Percentiles rank a stretch among this genome's conserved stretches.
phyloP scores from a whole-genome alignment of 306 rosid genomes.

The Ziziphus jujuba region DNA sequence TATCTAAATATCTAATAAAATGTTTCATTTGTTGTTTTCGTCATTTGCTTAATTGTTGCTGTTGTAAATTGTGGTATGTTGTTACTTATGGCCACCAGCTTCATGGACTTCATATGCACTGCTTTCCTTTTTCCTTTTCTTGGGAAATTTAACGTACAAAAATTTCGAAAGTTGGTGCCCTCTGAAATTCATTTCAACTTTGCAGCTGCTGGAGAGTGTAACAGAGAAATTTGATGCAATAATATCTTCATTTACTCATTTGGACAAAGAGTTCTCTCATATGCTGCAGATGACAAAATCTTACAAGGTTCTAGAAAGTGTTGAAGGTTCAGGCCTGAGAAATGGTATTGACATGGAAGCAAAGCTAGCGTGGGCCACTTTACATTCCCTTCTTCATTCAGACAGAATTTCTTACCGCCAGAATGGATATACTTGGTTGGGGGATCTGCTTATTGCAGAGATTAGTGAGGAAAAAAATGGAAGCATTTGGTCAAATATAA shows the following conservation, averaged over 20 bases:
- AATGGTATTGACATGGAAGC: constrained; percentile 69
- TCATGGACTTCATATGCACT: not conserved
- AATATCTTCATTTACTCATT: constrained; percentile 79
- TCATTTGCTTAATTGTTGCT: constrained; percentile 8
- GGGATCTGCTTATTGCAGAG: constrained; percentile 92
- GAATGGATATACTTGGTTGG: constrained; percentile 90
- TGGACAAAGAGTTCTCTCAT: constrained; percentile 82
- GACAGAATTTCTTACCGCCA: constrained; percentile 79
- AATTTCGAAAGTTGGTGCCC: constrained; percentile 10
- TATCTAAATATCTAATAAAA: constrained; percentile 2
- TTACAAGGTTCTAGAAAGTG: constrained; percentile 64
- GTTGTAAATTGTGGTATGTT: not conserved
- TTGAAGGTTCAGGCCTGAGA: constrained; percentile 53
- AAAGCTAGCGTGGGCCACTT: constrained; percentile 78
- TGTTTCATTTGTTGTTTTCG: not conserved
- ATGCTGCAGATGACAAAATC: constrained; percentile 84
- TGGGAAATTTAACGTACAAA: not conserved
- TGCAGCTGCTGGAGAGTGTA: constrained; percentile 81
- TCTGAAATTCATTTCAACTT: constrained; percentile 22
- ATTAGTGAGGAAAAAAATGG: constrained; percentile 67
- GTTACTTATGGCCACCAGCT: not conserved
- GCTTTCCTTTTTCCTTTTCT: not conserved
- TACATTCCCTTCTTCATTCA: constrained; percentile 97
- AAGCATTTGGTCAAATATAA: constrained; percentile 73
- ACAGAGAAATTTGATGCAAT: constrained; percentile 81